These are phyloP conservation scores for Morella rubra DNA, from an alignment of 306 rosid species.

Conservation along the genomic window DNA sequence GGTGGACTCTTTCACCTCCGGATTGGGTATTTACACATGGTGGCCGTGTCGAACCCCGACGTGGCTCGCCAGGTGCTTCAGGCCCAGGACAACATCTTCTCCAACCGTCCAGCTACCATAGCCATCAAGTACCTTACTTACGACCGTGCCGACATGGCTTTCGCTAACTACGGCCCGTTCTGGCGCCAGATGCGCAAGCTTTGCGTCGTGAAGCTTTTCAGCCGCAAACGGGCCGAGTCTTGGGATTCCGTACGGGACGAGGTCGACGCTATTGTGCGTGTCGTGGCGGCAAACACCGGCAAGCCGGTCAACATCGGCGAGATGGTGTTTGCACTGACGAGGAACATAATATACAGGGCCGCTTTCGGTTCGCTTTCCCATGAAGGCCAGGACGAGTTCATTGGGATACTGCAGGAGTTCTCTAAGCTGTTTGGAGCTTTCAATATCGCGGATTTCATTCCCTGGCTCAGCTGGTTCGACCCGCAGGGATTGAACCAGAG, in stretches of 20 bases:
- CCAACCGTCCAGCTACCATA: constrained; percentile 78
- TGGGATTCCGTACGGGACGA: constrained; percentile 81
- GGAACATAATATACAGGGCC: constrained; percentile 65
- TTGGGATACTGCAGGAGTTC: constrained; percentile 71
- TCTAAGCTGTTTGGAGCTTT: constrained; percentile 86
- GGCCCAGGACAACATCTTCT: constrained; percentile 68
- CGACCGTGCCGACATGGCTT: constrained; percentile 91
- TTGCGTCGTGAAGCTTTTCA: constrained; percentile 81
- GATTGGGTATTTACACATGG: constrained; percentile 80
- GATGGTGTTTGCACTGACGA: constrained; percentile 58
- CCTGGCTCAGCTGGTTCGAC: constrained; percentile 52
- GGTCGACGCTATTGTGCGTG: constrained; percentile 43
- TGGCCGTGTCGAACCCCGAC: constrained; percentile 52
- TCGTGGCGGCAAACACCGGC: constrained; percentile 30
- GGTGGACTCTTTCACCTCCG: constrained; percentile 79
- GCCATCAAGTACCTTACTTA: constrained; percentile 86
- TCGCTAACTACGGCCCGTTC: constrained; percentile 88
- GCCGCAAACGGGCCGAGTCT: constrained; percentile 80
- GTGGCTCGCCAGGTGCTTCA: constrained; percentile 80
- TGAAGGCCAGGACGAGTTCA: constrained; percentile 77
- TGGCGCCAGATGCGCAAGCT: constrained; percentile 93
- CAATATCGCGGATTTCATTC: constrained; percentile 71
- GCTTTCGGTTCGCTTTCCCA: constrained; percentile 62
- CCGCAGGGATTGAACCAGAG: constrained; percentile 64
- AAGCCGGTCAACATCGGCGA: constrained; percentile 59